Base-by-base conservation (phyloP, 768 basidiomycete genomes). In the Cubamyces sp. region DNA sequence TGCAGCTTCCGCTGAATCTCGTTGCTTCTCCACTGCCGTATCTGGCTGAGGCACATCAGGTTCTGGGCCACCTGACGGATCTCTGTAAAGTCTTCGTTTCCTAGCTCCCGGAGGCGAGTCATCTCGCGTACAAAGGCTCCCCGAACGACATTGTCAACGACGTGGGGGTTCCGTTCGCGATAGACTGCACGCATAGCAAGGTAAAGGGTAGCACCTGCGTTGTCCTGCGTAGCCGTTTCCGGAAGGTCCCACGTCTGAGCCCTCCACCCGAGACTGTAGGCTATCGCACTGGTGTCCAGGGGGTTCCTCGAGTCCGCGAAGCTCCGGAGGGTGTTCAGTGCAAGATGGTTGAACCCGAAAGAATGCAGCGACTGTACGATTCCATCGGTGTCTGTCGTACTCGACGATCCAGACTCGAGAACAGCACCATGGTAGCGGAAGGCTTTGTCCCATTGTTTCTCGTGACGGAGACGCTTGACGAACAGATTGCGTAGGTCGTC, bases 161-260 rank as follows among this genome's bases (percentile, higher is more conserved):
- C 71, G 1, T 70, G 70, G 0, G 75, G 69, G 68, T 89, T 85
- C 42, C 92, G 83, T 70, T 93, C 92, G 5, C 91, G 84, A 66
- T 96, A 86, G n/a, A 94, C 76, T 0, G 93, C 87, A 43, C 91
- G 85, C 37, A 99, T 78, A 3, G 92, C 87, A 34, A 82, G 79
- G 73, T 96, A 99, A 4, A 98, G 76, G 1, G 87, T 76, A 15
- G 83, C 79, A 23, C 84, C 85, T 9, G 85, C 73, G 26, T 77
- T 77, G 23, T 76, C 75, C 55, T 78, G 74, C 1, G 74, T 74
- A 11, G 75, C 65, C 0, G 79, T 78, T 51, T 91, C 84, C 0
- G 96, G 96, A 25, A 99, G 77, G 74, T 98, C 96, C 97, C 97
- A 99, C 1, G 87, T 89, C 63, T 91, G 92, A 0, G 95, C 96